phyloP scores from a whole-genome alignment of 176 grass and related monocot genomes.

The Aechmea fasciata region DNA sequence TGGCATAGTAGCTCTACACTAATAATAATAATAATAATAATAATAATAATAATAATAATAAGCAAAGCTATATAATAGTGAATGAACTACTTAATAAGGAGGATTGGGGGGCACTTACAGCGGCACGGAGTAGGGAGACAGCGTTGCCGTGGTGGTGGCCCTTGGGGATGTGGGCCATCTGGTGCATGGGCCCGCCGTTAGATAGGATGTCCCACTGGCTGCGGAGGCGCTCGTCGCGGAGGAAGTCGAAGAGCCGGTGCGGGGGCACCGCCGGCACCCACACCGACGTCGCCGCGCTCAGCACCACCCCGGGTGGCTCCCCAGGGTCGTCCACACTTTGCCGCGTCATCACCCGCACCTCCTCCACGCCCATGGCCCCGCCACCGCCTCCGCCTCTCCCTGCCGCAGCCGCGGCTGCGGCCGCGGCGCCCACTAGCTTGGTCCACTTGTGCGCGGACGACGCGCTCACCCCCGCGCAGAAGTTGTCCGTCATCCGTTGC shows the following conservation, averaged over 20 bases:
- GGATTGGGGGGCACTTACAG: slow-evolving; percentile 36
- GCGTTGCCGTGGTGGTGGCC: slow-evolving; percentile 70
- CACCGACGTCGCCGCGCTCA: slow-evolving; percentile 80
- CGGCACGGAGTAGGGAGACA: slow-evolving; percentile 64
- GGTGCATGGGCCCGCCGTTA: slow-evolving; percentile 78
- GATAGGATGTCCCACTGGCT: slow-evolving; percentile 93
- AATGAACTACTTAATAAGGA: neutral
- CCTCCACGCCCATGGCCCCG: slow-evolving; percentile 30
- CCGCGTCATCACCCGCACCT: slow-evolving; percentile 61
- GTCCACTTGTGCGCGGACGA: slow-evolving; percentile 79
- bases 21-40: too few species aligned
- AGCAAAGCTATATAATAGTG: too few species aligned
- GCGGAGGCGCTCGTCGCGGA: slow-evolving; percentile 50
- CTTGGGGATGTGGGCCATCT: slow-evolving; percentile 72
- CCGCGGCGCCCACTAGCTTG: slow-evolving; percentile 49
- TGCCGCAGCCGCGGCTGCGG: slow-evolving; percentile 40
- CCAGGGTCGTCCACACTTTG: slow-evolving; percentile 79
- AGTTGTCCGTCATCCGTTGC: slow-evolving; percentile 78
- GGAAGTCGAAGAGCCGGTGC: slow-evolving; percentile 64
- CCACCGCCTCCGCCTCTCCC: too few species aligned
- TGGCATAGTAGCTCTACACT: too few species aligned
- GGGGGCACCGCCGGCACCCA: slow-evolving; percentile 63
- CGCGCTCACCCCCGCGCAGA: slow-evolving; percentile 63
- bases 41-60: too few species aligned
- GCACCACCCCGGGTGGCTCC: slow-evolving; percentile 69